phyloP scores from a whole-genome alignment of 2,329 filamentous ascomycete species.

The Shiraia sp. region DNA sequence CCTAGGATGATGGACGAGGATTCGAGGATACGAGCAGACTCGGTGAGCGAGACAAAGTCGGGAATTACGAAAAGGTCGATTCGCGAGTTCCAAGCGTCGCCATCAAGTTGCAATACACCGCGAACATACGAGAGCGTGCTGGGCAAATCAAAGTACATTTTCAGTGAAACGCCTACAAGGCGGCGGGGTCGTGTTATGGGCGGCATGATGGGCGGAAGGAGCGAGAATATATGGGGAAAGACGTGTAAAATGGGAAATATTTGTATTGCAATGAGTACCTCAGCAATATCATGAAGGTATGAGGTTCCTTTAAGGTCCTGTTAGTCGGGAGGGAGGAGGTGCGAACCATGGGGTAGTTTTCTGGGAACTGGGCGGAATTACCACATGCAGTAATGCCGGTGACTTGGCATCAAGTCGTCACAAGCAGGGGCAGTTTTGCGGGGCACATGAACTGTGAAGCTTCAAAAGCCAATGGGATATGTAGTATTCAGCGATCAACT shows the following conservation, averaged over 20 bases:
- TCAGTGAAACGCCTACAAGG: conserved; percentile 73
- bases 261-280: too few species aligned
- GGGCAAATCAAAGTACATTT: conserved; percentile 77
- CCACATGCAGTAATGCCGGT: too few species aligned
- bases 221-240: background rate
- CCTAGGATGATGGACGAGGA: conserved; percentile 65
- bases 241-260: background rate
- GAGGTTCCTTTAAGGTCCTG: conserved; percentile 1
- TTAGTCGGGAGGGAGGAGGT: too few species aligned
- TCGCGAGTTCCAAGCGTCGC: conserved; percentile 58
- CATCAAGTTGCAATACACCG: conserved; percentile 48
- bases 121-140: conserved; percentile 59
- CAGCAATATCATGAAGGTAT: background rate
- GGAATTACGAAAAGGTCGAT: conserved; percentile 78
- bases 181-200: conserved; percentile 55
- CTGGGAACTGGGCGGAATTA: background rate
- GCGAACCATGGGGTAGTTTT: background rate
- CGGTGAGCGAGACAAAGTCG: conserved; percentile 71
- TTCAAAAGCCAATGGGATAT: background rate
- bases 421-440: background rate
- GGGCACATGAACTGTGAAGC: too few species aligned
- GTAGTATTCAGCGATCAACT: conserved; percentile 11
- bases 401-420: background rate
- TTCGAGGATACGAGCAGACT: conserved; percentile 55
- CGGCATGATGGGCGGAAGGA: conserved; percentile 25